phyloP scores from a whole-genome alignment of 225 moss, liverwort and hornwort genomes.

The Lunularia cruciata region DNA sequence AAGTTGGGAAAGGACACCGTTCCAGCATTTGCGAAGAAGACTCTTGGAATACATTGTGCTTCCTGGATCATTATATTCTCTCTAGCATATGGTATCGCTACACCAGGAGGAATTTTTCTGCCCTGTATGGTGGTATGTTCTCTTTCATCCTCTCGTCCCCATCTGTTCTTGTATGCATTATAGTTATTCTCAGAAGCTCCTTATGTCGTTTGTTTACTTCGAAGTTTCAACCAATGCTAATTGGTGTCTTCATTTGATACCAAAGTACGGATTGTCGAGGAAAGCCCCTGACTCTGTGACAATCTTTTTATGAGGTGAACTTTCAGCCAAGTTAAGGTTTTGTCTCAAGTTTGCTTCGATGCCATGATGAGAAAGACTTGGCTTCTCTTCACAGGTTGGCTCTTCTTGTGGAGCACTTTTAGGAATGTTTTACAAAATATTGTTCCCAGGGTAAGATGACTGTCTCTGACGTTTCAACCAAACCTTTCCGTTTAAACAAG shows the following conservation, averaged over 20 bases:
- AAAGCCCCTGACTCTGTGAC: no score
- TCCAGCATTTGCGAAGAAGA: slow-evolving; percentile 55
- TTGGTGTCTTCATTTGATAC: no score
- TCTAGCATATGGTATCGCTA: slow-evolving; percentile 80
- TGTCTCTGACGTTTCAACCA: not conserved
- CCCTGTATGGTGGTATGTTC: slow-evolving; percentile 76
- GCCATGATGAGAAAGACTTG: no score
- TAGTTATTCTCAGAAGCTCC: no score
- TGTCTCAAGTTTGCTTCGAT: no score
- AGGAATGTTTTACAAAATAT: slow-evolving; percentile 52
- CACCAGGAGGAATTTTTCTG: slow-evolving; percentile 88
- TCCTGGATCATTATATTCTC: slow-evolving; percentile 72
- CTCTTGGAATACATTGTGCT: slow-evolving; percentile 59
- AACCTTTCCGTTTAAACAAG: no score
- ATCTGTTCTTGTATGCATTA: no score
- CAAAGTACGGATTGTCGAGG: no score
- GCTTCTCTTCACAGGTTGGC: slow-evolving; percentile 46
- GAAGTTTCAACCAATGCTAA: no score
- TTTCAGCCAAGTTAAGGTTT: no score
- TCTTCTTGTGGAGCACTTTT: slow-evolving; percentile 81
- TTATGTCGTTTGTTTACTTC: no score
- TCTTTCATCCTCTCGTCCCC: not conserved
- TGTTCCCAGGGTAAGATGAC: slow-evolving; percentile 54
- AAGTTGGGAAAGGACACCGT: slow-evolving; percentile 49
- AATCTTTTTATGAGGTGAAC: no score